These are phyloP conservation scores for Bifiguratus adelaidae DNA, from an alignment of 192 early-diverging fungal species.

Conservation along the genomic window DNA sequence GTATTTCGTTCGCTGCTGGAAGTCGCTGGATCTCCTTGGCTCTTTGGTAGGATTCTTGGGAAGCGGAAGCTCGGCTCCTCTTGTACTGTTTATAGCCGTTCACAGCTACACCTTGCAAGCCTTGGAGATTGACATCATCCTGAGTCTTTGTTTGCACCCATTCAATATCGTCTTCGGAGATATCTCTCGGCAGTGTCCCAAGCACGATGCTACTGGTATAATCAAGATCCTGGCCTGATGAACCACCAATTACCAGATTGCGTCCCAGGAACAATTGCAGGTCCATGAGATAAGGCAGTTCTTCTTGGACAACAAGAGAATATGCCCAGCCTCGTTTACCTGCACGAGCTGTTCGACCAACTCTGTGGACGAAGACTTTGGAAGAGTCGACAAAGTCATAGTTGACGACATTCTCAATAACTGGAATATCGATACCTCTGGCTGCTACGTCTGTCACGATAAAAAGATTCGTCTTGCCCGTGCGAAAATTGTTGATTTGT, in stretches of 20 bases:
- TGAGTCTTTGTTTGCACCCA: constrained; percentile 54
- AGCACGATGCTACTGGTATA: constrained; percentile 75
- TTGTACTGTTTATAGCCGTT: constrained; percentile 85
- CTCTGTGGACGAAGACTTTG: constrained; percentile 96
- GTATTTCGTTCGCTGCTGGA: constrained; percentile 54
- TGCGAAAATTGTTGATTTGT: constrained; percentile 78
- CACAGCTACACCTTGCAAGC: constrained; percentile 47
- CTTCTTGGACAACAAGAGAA: constrained; percentile 77
- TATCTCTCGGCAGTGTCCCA: constrained; percentile 62
- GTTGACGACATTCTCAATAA: constrained; percentile 95
- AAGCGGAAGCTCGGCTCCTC: constrained; percentile 71
- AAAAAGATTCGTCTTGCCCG: constrained; percentile 65
- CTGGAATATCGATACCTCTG: constrained; percentile 97
- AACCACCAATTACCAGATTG: constrained; percentile 33
- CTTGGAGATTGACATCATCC: constrained; percentile 51
- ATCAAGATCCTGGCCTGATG: constrained; percentile 21
- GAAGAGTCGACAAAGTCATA: constrained; percentile 88
- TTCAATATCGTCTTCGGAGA: constrained; percentile 63
- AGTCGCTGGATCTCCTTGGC: constrained; percentile 72
- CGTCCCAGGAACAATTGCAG: constrained; percentile 86
- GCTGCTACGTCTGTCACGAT: constrained; percentile 98
- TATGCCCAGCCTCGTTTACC: constrained; percentile 89
- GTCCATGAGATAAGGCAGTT: constrained; percentile 88
- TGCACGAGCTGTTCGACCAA: constrained; percentile 93
- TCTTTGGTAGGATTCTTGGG: constrained; percentile 76